Evolutionary conservation across 192 early-diverging fungal genomes (phyloP), one percentile per base, ranked within the genome.

Genomic region (Pecoramyces ruminantium): DNA sequence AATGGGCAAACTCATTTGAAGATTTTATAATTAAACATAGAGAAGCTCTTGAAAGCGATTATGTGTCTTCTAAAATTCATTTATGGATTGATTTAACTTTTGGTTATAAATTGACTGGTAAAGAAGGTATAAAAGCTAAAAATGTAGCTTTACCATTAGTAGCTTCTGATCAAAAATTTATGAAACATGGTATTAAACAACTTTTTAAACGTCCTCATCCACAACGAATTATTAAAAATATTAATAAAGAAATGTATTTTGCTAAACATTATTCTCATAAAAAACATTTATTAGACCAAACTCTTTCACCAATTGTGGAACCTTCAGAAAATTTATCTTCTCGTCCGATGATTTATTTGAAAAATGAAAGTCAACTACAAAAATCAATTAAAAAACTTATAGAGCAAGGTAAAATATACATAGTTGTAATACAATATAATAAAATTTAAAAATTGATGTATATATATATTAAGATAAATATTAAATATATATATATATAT

Each of bases 81-180:
- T 90, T 94, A 82, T 98, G 96, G 96, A 93, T 98, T 78, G 96
- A 98, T 84, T 86, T 98, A 58, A 93, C 97, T 51, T 98, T 96
- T 90, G 97, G 97, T 28, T 96, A 88, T 85, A 96, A 97, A 83
- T 96, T 97, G 84, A 93, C 92, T 78, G 97, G 97, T 0, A 87
- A 88, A 29, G 92, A 95, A 51, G 16, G 91, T 89, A 4, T 81
- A 92, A 13, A 89, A 90, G 1, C 81, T 92, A 78, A 42, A 29
- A 42, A 80, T 77, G 42, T 77, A 21, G 30, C 29, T 16, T 67
- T 77, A 29, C 42, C 79, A 18, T 80, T 80, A 13, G 79, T 80
- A 11, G 29, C 79, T 21, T 11, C 25, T 9, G 25, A 67, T n/a
- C 51, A 67, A n/a, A 67, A 67, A n/a, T 67, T 67, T n/a, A 67